Base-by-base conservation (phyloP, 139 green algal species). In the Haematococcus sp. region DNA sequence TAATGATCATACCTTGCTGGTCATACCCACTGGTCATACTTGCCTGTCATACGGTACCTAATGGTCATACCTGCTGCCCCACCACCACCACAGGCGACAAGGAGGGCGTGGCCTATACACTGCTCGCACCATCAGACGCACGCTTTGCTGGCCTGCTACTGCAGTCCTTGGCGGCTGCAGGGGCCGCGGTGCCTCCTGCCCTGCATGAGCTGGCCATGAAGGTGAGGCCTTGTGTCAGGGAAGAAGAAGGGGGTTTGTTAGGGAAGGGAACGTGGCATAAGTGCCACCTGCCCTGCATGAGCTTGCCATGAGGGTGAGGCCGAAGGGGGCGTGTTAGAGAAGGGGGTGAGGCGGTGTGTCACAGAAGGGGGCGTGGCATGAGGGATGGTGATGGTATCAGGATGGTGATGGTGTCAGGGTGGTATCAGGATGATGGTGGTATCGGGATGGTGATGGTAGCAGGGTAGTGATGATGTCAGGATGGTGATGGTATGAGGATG, bases 21-120 rank as follows among this genome's bases (percentile, higher is more conserved):
- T n/a, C n/a, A n/a, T n/a, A n/a, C n/a, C n/a, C n/a, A n/a, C n/a
- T n/a, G n/a, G n/a, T n/a, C n/a, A n/a, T n/a, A n/a, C n/a, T n/a
- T n/a, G n/a, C n/a, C n/a, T n/a, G n/a, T n/a, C n/a, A n/a, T n/a
- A n/a, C n/a, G n/a, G n/a, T n/a, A n/a, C n/a, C n/a, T n/a, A n/a
- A n/a, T n/a, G n/a, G n/a, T n/a, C n/a, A n/a, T n/a, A n/a, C n/a
- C n/a, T n/a, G n/a, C n/a, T n/a, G n/a, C n/a, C n/a, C n/a, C n/a
- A n/a, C n/a, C n/a, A n/a, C n/a, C n/a, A n/a, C n/a, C 40, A 11
- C 40, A 49, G 40, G 40, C 40, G 93, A 97, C 80, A 97, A 92
- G 84, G 93, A 97, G 52, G 95, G 96, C 17, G 51, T 81, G 2
- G 94, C 95, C 4, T 87, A 90, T 63, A 95, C 91, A 4, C 86